Conservation (phyloP, 352 stramenopile species). For the Phytopythium delawarense region DNA sequence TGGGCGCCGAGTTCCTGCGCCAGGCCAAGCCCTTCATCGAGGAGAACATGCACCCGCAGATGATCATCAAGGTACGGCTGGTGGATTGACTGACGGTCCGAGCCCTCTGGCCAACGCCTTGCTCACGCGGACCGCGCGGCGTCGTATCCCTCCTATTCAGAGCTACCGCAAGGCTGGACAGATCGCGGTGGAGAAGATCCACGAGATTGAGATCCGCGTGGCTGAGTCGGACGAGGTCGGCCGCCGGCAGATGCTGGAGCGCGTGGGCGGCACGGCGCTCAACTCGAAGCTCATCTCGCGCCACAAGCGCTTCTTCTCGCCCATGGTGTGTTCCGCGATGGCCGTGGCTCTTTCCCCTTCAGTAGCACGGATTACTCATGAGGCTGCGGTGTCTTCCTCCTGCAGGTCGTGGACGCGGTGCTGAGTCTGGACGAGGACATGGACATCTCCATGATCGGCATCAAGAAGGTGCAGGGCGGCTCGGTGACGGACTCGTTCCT, state of each 20-base stretch:
- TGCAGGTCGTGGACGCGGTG: slow-evolving; percentile 93
- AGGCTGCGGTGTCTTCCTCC: too few relatives aligned
- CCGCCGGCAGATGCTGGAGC: slow-evolving; percentile 87
- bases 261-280: slow-evolving; percentile 93
- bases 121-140: not conserved
- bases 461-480: slow-evolving; percentile 98
- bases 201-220: slow-evolving; percentile 82
- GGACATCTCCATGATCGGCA: slow-evolving; percentile 91
- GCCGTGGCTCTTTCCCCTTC: not conserved
- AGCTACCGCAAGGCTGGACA: slow-evolving; percentile 85
- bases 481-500: slow-evolving; percentile 98
- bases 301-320: slow-evolving; percentile 97
- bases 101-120: too few relatives aligned
- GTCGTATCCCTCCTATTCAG: slow-evolving; percentile 6
- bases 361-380: not conserved
- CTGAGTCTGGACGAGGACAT: slow-evolving; percentile 88
- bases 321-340: slow-evolving; percentile 76
- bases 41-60: slow-evolving; percentile 95
- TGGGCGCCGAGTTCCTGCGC: slow-evolving; percentile 96
- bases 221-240: slow-evolving; percentile 75
- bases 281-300: slow-evolving; percentile 98
- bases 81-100: too few relatives aligned
- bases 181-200: slow-evolving; percentile 83
- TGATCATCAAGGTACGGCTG: slow-evolving; percentile 71
- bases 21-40: slow-evolving; percentile 98